These are phyloP conservation scores for Erigeron canadensis DNA, from an alignment of 129 eudicot species.

Conservation along the genomic window DNA sequence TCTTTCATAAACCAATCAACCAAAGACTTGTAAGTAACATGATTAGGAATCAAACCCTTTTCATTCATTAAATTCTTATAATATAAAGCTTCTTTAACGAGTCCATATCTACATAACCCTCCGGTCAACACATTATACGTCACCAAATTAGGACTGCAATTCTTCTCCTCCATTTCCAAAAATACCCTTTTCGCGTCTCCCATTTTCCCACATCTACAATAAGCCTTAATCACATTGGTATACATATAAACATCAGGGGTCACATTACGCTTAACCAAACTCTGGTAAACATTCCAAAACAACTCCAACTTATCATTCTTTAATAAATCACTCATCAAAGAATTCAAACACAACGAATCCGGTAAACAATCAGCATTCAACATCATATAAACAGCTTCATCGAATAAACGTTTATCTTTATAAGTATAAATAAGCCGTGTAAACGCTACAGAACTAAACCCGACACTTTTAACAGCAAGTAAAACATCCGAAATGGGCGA, in stretches of 20 bases:
- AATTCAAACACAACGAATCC: constrained; percentile 28
- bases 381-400: constrained; percentile 27
- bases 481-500: constrained; percentile 16
- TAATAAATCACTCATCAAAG: constrained; percentile 36
- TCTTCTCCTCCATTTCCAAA: constrained; percentile 28
- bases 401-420: constrained; percentile 19
- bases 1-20: constrained; percentile 15
- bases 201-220: constrained; percentile 34
- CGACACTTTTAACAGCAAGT: constrained; percentile 20
- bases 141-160: constrained; percentile 25
- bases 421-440: constrained; percentile 34
- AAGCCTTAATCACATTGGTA: constrained; percentile 32
- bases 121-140: constrained; percentile 20
- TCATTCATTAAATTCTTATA: constrained; percentile 24
- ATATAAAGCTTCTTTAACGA: constrained; percentile 35
- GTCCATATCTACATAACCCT: constrained; percentile 34
- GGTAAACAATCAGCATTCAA: constrained; percentile 14
- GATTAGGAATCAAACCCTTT: constrained; percentile 31
- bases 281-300: constrained; percentile 40
- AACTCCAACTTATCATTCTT: constrained; percentile 29
- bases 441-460: constrained; percentile 19
- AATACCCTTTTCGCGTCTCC: constrained; percentile 39
- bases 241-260: constrained; percentile 31
- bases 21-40: constrained; percentile 10
- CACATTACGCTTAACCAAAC: constrained; percentile 13